Evolutionary conservation across 2,329 filamentous ascomycete species (phyloP).

Genomic region (Penicillium sp.): DNA sequence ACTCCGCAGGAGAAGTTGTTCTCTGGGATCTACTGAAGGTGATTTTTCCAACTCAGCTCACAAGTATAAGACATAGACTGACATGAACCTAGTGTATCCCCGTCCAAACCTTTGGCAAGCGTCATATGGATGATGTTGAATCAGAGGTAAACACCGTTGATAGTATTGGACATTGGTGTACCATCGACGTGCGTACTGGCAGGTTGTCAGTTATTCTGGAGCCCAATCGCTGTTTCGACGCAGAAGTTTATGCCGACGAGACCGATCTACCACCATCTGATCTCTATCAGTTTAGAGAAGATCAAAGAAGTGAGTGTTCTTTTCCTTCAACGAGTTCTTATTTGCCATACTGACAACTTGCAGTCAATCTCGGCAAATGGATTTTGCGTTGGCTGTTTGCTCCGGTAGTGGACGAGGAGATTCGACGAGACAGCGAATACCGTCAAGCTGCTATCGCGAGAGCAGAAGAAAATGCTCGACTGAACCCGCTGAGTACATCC

Average conservation of each 20-base stretch:
- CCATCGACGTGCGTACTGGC: conserved; percentile 88
- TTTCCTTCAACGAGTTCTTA: neutral
- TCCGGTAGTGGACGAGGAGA: conserved; percentile 84
- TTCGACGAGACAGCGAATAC: conserved; percentile 72
- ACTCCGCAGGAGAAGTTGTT: conserved; percentile 91
- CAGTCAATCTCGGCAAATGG: conserved; percentile 96
- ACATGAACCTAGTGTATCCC: conserved; percentile 65
- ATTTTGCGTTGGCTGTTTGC: conserved; percentile 88
- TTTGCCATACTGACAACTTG: neutral
- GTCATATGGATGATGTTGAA: conserved; percentile 88
- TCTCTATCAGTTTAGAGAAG: conserved; percentile 78
- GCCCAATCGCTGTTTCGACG: conserved; percentile 94
- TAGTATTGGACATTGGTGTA: conserved; percentile 93
- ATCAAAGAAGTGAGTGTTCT: conserved; percentile 74
- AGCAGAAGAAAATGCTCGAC: conserved; percentile 57
- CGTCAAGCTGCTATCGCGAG: conserved; percentile 66
- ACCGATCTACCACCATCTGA: conserved; percentile 61
- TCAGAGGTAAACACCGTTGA: conserved; percentile 82
- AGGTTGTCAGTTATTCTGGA: conserved; percentile 87
- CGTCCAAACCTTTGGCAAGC: conserved; percentile 88
- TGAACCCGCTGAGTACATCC: conserved; percentile 58
- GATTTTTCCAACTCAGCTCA: conserved; percentile 11
- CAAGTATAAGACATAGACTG: neutral
- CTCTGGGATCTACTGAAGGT: conserved; percentile 92
- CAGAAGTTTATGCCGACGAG: conserved; percentile 95